phyloP scores from a whole-genome alignment of 108 stramenopile species.

The Cyclostephanos invisitatus region DNA sequence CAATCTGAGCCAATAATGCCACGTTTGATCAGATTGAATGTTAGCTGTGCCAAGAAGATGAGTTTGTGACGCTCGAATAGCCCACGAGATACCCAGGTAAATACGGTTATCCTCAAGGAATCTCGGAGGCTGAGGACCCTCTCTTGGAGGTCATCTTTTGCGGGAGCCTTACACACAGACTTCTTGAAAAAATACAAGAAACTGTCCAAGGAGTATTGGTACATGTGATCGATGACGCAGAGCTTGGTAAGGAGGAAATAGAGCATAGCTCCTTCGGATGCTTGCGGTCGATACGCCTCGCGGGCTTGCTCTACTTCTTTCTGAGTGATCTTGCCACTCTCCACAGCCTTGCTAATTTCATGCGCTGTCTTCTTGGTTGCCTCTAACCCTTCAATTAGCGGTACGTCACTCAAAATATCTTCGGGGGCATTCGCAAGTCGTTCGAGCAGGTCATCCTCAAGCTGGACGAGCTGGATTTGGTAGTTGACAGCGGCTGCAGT shows the following conservation, averaged over 20 bases:
- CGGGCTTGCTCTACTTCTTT: constrained; percentile 80
- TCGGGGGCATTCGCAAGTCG: constrained; percentile 90
- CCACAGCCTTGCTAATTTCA: constrained; percentile 86
- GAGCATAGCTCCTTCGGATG: constrained; percentile 93
- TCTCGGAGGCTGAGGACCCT: constrained; percentile 76
- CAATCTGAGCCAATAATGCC: constrained; percentile 77
- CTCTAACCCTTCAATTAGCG: constrained; percentile 90
- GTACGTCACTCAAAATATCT: constrained; percentile 88
- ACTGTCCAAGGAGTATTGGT: constrained; percentile 91
- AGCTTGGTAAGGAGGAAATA: constrained; percentile 92
- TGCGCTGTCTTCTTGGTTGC: constrained; percentile 85
- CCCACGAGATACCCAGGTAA: constrained; percentile 89
- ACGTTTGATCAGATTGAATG: constrained; percentile 90
- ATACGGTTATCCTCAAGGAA: constrained; percentile 85
- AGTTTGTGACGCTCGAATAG: constrained; percentile 92
- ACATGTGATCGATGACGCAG: constrained; percentile 90
- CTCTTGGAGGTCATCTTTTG: constrained; percentile 57
- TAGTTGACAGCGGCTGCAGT: constrained; percentile 75
- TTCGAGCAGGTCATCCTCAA: constrained; percentile 91
- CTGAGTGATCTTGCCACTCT: constrained; percentile 75
- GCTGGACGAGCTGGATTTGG: constrained; percentile 82
- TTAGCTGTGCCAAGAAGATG: constrained; percentile 87
- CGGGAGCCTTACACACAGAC: constrained; percentile 69
- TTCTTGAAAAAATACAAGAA: constrained; percentile 90
- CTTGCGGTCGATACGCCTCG: constrained; percentile 85